phyloP scores from a whole-genome alignment of 2,329 filamentous ascomycete genomes.

The Penicillium expansum region DNA sequence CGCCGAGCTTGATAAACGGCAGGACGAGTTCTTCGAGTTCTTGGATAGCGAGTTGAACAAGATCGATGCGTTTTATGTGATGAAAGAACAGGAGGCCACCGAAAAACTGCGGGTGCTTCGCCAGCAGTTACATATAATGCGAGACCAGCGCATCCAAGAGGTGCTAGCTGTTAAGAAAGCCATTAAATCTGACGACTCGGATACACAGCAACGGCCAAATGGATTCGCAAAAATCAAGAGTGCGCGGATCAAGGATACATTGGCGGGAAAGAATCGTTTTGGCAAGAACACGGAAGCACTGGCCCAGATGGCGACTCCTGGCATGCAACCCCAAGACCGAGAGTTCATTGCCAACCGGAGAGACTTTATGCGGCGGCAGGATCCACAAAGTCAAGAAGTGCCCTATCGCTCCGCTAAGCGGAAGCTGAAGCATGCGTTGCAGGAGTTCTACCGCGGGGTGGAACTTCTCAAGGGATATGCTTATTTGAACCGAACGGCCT shows the following conservation, averaged over 20 bases:
- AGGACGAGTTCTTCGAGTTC: constrained; percentile 84
- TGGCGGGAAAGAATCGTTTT: constrained; percentile 48
- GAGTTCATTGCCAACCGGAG: constrained; percentile 35
- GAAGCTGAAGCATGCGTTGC: constrained; percentile 84
- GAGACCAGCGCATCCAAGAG: constrained; percentile 75
- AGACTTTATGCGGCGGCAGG: constrained; percentile 51
- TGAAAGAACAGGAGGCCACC: constrained; percentile 82
- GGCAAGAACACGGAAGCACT: constrained; percentile 58
- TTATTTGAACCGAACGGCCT: constrained; percentile 84
- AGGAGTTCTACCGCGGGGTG: constrained; percentile 89
- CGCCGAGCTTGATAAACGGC: constrained; percentile 66
- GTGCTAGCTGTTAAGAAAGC: constrained; percentile 51
- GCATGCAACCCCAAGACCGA: constrained; percentile 31
- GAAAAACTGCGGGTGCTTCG: constrained; percentile 68
- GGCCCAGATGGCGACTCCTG: constrained; percentile 44
- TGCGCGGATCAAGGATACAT: constrained; percentile 37
- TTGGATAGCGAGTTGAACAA: constrained; percentile 84
- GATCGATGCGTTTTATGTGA: constrained; percentile 83
- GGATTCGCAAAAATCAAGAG: constrained; percentile 26
- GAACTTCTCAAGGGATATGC: constrained; percentile 92
- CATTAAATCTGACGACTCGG: constrained; percentile 21
- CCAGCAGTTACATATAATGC: constrained; percentile 89
- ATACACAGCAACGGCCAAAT: constrained; percentile 21
- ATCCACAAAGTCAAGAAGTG: constrained; percentile 56
- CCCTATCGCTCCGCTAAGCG: constrained; percentile 84